phyloP scores from a whole-genome alignment of 495 filamentous ascomycete species.

The Aspergillus sparsus region DNA sequence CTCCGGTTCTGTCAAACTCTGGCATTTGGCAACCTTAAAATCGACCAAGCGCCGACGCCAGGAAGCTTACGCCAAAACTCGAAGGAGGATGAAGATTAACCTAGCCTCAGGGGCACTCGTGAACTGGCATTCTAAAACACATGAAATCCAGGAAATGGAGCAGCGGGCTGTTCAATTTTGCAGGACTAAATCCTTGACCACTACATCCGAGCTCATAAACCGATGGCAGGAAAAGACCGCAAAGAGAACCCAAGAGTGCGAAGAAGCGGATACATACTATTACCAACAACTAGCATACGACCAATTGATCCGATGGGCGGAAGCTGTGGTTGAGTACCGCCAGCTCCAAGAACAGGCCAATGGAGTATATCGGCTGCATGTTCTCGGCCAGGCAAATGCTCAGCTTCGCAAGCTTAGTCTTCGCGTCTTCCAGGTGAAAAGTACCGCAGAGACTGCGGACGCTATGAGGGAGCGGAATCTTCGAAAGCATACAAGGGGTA shows the following conservation, averaged over 20 bases:
- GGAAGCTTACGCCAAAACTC: slow-evolving; percentile 59
- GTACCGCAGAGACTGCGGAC: slow-evolving; percentile 48
- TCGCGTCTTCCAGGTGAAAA: slow-evolving; percentile 52
- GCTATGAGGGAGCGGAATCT: slow-evolving; percentile 58
- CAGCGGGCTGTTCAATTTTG: slow-evolving; percentile 45
- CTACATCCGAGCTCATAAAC: slow-evolving; percentile 41
- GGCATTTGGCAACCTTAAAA: slow-evolving; percentile 53
- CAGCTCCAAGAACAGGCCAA: slow-evolving; percentile 54
- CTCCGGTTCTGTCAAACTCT: slow-evolving; percentile 54
- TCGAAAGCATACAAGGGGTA: slow-evolving; percentile 54
- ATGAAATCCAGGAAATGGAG: slow-evolving; percentile 40
- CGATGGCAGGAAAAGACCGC: slow-evolving; percentile 47
- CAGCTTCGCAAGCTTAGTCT: slow-evolving; percentile 54
- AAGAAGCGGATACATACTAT: slow-evolving; percentile 47
- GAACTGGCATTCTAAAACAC: slow-evolving; percentile 49
- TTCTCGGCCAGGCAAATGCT: slow-evolving; percentile 45
- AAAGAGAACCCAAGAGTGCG: slow-evolving; percentile 38
- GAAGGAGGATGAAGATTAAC: slow-evolving; percentile 59
- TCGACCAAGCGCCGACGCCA: slow-evolving; percentile 57
- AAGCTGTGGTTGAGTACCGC: slow-evolving; percentile 40
- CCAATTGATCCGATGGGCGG: slow-evolving; percentile 49
- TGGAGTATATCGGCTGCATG: slow-evolving; percentile 45
- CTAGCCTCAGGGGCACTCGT: slow-evolving; percentile 49
- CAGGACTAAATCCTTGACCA: slow-evolving; percentile 39
- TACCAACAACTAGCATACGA: slow-evolving; percentile 45